Evolutionary conservation across 257 asterid genomes (phyloP), one percentile per base, ranked within the genome.

Genomic region (Primulina huaijiensis): DNA sequence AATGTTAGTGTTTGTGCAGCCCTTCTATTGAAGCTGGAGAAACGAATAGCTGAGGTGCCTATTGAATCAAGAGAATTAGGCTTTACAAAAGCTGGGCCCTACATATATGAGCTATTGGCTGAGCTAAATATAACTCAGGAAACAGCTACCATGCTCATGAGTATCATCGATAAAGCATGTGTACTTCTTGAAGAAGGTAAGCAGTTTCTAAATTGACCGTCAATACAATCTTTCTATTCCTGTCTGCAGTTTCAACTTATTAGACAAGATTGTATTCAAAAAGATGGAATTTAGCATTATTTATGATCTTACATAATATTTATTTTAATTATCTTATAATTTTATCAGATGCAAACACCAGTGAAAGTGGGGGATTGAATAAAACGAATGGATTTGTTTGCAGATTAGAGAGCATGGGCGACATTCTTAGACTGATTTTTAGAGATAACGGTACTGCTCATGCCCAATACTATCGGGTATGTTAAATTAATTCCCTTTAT

Each of bases 111-210:
- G 86, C 86, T 93, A 72, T 86, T 93, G 53, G 87, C 95, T 72
- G 96, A 86, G 78, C 85, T 93, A 53, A 89, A 93, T 78, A 82
- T 86, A 77, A 93, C 89, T 43, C 81, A 79, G 58, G 70, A 79
- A 53, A 93, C 96, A 62, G 96, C 96, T 62, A 50, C 77, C 70
- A 84, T 82, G 92, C 96, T 93, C 76, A 87, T 75, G 38, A 86
- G 75, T 80, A 90, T 75, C 79, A 86, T 89, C 77, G 97, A 93
- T 75, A 85, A 89, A 81, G 97, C 94, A 64, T 73, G 82, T 64
- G 46, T 71, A 67, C 92, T 93, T 79, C 97, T 93, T 31, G 96
- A 93, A 82, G 99, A 90, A 93, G 99, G 99, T 93, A 85, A 21
- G 60, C 69, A 25, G 72, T 78, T 59, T 27, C 69, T 69, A 70